These are phyloP conservation scores for Yamadazyma philogaea DNA, from an alignment of 805 yeast species.

Conservation along the genomic window DNA sequence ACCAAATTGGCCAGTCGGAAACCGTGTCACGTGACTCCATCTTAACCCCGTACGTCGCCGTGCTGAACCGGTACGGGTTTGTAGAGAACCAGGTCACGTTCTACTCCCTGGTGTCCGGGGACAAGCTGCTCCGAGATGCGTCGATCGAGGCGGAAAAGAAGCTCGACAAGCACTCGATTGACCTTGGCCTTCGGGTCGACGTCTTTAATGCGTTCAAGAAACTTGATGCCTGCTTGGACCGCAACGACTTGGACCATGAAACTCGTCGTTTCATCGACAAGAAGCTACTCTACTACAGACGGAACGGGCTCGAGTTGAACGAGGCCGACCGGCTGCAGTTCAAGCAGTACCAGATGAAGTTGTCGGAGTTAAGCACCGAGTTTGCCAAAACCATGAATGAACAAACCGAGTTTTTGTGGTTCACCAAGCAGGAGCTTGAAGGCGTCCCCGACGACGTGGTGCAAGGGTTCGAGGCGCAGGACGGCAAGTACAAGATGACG, in stretches of 20 bases:
- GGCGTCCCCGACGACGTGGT: constrained; percentile 72
- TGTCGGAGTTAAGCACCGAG: constrained; percentile 54
- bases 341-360: constrained; percentile 54
- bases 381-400: constrained; percentile 69
- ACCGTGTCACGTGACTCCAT: constrained; percentile 56
- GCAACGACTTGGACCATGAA: constrained; percentile 45
- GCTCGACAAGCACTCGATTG: constrained; percentile 57
- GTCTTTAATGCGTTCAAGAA: constrained; percentile 55
- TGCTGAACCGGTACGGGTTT: constrained; percentile 48
- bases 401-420: constrained; percentile 58
- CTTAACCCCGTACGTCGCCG: constrained; percentile 49
- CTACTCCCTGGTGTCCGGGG: constrained; percentile 67
- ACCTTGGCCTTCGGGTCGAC: constrained; percentile 53
- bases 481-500: constrained; percentile 54
- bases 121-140: constrained; percentile 67
- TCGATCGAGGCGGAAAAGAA: constrained; percentile 60
- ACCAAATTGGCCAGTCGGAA: constrained; percentile 47
- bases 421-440: constrained; percentile 61
- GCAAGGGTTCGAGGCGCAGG: constrained; percentile 53
- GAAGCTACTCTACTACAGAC: constrained; percentile 51
- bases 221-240: constrained; percentile 39
- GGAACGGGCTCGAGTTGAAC: constrained; percentile 68
- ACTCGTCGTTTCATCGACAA: constrained; percentile 57
- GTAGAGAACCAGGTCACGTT: constrained; percentile 55
- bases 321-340: constrained; percentile 53